Evolutionary conservation across 169 alveolate genomes (phyloP).

Genomic region (Plasmodium vivax): DNA sequence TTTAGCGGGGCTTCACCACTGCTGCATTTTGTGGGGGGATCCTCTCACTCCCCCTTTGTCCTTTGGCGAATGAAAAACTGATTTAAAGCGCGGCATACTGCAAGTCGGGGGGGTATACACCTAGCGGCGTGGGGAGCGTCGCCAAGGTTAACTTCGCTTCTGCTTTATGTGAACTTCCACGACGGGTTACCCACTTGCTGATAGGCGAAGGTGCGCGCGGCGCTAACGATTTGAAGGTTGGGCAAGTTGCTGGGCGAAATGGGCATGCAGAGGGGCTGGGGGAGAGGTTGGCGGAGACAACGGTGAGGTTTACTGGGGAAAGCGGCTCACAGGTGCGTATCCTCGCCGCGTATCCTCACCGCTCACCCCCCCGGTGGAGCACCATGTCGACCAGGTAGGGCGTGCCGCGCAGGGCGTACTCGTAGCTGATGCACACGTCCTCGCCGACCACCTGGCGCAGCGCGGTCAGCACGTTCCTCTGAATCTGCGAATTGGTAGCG

Average conservation of each 20-base stretch:
- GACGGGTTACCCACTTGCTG: neutral
- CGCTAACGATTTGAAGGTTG: neutral
- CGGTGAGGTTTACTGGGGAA: neutral
- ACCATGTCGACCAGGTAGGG: conserved; percentile 44
- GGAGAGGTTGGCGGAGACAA: neutral
- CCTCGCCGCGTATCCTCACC: neutral
- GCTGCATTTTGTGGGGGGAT: neutral
- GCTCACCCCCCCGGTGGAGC: neutral
- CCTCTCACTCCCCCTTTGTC: neutral
- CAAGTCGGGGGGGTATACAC: neutral
- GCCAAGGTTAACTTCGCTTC: neutral
- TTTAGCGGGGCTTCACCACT: neutral
- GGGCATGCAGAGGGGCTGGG: neutral
- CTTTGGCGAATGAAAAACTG: neutral
- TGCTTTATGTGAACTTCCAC: neutral
- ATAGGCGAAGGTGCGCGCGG: neutral
- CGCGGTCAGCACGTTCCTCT: conserved; percentile 22
- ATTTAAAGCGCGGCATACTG: neutral
- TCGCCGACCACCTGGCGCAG: neutral
- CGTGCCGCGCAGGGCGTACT: conserved; percentile 3
- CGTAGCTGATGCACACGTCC: conserved; percentile 4
- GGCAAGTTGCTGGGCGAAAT: neutral
- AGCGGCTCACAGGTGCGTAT: too few relatives aligned
- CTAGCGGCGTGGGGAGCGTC: neutral
- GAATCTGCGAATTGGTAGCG: conserved; percentile 49